Percentiles rank a stretch among this genome's conserved stretches.
Conservation (phyloP, 495 filamentous ascomycete species). For the Neurospora sp. region DNA sequence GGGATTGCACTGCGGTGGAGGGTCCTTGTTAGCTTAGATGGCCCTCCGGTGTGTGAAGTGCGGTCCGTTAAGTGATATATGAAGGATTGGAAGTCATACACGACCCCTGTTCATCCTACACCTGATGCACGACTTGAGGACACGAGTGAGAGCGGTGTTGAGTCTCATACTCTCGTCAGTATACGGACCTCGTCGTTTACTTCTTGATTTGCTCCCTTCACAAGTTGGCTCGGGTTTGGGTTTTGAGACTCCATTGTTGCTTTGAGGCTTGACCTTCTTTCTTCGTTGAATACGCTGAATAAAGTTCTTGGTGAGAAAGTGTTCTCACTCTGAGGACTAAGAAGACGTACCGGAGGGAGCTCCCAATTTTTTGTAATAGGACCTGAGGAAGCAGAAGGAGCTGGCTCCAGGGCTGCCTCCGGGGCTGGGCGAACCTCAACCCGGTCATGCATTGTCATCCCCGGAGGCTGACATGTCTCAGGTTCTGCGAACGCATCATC, state of each 20-base stretch:
- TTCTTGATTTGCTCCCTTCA: conserved; percentile 1
- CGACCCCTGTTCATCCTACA: conserved; percentile 20
- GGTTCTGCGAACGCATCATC: not conserved
- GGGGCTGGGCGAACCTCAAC: not conserved
- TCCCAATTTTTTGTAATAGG: conserved; percentile 11
- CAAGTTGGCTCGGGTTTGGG: conserved; percentile 4
- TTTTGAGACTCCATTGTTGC: conserved; percentile 1
- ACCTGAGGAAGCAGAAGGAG: not conserved
- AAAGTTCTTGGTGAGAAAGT: not conserved
- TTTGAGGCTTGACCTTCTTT: conserved; percentile 7
- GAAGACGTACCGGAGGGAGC: conserved; percentile 10
- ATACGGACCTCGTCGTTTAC: conserved; percentile 13
- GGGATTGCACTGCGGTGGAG: conserved; percentile 10
- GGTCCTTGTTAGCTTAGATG: not conserved
- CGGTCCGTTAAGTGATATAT: not conserved
- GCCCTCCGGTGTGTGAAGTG: not conserved
- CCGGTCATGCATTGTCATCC: not conserved
- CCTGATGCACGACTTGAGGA: conserved; percentile 20
- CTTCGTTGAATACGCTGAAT: conserved; percentile 11
- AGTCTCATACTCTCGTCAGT: conserved; percentile 14
- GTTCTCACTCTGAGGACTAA: not conserved
- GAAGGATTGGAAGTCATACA: conserved; percentile 4
- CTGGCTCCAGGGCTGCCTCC: not conserved
- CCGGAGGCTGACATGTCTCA: not conserved
- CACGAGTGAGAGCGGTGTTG: conserved; percentile 16